Percentiles rank a stretch among this genome's conserved stretches.
These are phyloP conservation scores for Colletotrichum sp. DNA, from an alignment of 2,329 filamentous ascomycete species.

Conservation along the genomic window DNA sequence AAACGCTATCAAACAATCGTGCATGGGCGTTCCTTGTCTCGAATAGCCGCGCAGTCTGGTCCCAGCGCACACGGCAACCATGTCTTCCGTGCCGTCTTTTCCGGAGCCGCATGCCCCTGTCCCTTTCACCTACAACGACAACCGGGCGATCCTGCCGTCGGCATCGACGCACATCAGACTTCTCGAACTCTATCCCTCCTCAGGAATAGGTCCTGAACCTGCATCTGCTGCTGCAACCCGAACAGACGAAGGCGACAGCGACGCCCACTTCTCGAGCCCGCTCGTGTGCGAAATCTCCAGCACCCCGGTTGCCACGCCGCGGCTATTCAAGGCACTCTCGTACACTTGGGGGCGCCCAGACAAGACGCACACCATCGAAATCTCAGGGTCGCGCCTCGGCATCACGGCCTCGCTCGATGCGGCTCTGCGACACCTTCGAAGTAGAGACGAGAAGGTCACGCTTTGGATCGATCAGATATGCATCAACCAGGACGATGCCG, in stretches of 20 bases:
- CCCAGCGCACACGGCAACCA: not conserved
- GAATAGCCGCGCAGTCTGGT: not conserved
- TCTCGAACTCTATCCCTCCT: constrained; percentile 1
- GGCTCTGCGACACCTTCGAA: constrained; percentile 8
- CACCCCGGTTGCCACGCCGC: constrained; percentile 8
- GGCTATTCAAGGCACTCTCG: constrained; percentile 27
- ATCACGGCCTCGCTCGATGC: constrained; percentile 19
- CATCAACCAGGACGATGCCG: constrained; percentile 41
- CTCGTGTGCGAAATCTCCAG: constrained; percentile 1
- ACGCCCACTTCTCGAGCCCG: not conserved
- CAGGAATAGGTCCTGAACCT: not conserved
- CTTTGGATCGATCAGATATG: constrained; percentile 47
- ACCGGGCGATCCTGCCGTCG: not conserved
- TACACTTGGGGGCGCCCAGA: constrained; percentile 27
- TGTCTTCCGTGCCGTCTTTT: constrained; percentile 2
- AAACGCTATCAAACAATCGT: not conserved
- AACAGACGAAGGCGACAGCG: not conserved
- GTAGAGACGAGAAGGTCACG: not conserved
- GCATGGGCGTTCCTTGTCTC: not conserved
- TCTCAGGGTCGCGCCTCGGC: not conserved
- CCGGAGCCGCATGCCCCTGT: not conserved
- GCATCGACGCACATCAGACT: constrained; percentile 15
- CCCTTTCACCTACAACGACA: not conserved
- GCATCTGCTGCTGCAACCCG: not conserved
- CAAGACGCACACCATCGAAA: not conserved